Base-by-base conservation (phyloP, 1,139 yeast species). In the Protomyces pachydermus region DNA sequence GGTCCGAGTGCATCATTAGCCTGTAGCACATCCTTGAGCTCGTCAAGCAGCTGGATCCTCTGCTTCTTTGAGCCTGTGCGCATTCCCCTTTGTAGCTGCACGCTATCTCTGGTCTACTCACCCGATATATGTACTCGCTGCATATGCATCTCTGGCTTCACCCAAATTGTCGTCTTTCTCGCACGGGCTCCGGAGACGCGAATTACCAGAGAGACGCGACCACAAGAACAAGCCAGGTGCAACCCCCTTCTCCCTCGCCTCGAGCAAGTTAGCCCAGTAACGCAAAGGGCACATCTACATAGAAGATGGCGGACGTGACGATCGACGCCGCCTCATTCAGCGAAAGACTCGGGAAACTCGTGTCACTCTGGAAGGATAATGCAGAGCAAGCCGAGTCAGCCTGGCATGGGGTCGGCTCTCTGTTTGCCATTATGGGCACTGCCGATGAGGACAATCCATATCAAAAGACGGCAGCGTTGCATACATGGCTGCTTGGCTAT, bases 401-500 rank as follows among this genome's bases (percentile, higher is more conserved):
- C 61, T 82, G 82, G 74, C 79, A 77, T 65, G 80, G 79, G 53
- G 83, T 80, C 68, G 78, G 82, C 42, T 82, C 88, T 23, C 72
- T 89, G 35, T 75, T 89, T 67, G 82, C 88, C 55, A 82, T 88
- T 12, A 86, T 88, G 60, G 97, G 97, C 10, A 88, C 93, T 10
- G 80, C 88, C 52, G 91, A 88, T 72, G 95, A 88, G 66, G 93
- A 87, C 68, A 88, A 91, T 73, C 95, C 97, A 54, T 91, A 90
- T 76, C 90, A 88, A 73, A 90, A 90, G 75, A 87, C 96, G 12
- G 86, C 96, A 0, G 88, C 88, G 58, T 76, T 91, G 57, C 98
- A 91, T 74, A 87, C 87, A 60, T 93, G 98, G 98, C 79, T 93
- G 66, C 78, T 93, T 66, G 97, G 98, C 5, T 93, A 91, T 74